Evolutionary conservation across 2,329 filamentous ascomycete genomes (phyloP), one percentile per base, ranked within the genome.

Genomic region (Dactylellina sp.): DNA sequence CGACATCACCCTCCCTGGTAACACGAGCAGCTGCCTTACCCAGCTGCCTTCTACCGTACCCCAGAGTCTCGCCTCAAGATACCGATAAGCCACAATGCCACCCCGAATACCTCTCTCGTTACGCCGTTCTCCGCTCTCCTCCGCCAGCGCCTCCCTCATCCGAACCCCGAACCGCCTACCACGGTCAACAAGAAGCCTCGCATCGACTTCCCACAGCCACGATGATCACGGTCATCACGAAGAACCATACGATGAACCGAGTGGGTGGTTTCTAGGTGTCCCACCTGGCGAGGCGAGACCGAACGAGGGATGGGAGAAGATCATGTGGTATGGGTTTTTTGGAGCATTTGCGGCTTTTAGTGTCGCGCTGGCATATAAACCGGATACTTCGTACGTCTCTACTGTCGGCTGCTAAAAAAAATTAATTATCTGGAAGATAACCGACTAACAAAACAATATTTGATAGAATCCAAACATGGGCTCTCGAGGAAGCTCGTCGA

Each of bases 401-500:
- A 35, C 35, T 49, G 60, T 44, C 56, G 42, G 20, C n/a, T n/a
- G n/a, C n/a, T n/a, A n/a, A n/a, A n/a, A n/a, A 9, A n/a, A 16
- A 37, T 28, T 25, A n/a, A 5, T 37, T 20, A 56, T 16, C 28
- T 0, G 37, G 35, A 16, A 7, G 16, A 7, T 7, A 20, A 7
- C 20, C 39, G 37, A 24, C 53, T 47, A 16, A 56, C 46, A 6
- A 24, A 55, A 4, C 20, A 18, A 25, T 50, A 40, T 60, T 68
- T 28, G 46, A 75, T 79, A 99, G 95, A 82, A 97, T 99, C 88
- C 95, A 98, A 85, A 98, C 94, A 63, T 99, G 95, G 95, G 95
- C 95, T 76, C 88, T 99, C 46, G 95, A 99, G 84, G 95, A 99
- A 85, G 95, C 95, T 60, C 88, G 95, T 80, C 88, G 95, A 84